Base-by-base conservation (phyloP, 805 yeast genomes). In the Wickerhamomyces rabaulensis region DNA sequence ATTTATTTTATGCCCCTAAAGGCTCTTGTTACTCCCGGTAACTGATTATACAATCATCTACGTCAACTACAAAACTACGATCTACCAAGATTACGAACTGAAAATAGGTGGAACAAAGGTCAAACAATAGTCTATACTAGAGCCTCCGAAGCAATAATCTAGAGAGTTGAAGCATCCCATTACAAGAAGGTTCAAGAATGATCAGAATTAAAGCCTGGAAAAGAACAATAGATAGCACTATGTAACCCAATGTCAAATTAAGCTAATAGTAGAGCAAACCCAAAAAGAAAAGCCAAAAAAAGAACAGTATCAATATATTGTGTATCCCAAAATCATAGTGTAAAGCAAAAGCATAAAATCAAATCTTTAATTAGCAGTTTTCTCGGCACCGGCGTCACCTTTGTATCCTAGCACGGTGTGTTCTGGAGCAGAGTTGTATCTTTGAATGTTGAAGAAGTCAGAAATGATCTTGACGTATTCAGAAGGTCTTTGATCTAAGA, bases 401-500 rank as follows among this genome's bases (percentile, higher is more conserved):
- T 17, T 33, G 16, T 33, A 33, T 3, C 36, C 36, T 4, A 33
- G 12, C 12, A 17, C 36, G 12, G 50, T 47, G 22, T 41, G 27
- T 7, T 45, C 43, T 27, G 59, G 56, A 2, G 53, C 52, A 23
- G 40, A 17, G 23, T 52, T 41, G 41, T 57, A 57, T 41, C 59
- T 51, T 10, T 52, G 55, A 26, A 45, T 35, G 40, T 57, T 57
- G 54, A 57, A 57, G 39, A 57, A 57, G 45, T 61, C 65, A 45
- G 57, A 53, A 29, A 62, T 54, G 17, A 61, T 51, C 51, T 52
- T 48, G 10, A 61, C 62, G 38, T 61, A 62, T 47, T 62, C 65
- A 15, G 48, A 42, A 8, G 76, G 75, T 53, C 65, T 62, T 46
- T 74, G 77, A 33, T 68, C 65, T 37, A 73, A 65, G 2, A 74